Conservation (phyloP, 1,139 yeast species). For the Nakaseomyces kungkrabaensis region DNA sequence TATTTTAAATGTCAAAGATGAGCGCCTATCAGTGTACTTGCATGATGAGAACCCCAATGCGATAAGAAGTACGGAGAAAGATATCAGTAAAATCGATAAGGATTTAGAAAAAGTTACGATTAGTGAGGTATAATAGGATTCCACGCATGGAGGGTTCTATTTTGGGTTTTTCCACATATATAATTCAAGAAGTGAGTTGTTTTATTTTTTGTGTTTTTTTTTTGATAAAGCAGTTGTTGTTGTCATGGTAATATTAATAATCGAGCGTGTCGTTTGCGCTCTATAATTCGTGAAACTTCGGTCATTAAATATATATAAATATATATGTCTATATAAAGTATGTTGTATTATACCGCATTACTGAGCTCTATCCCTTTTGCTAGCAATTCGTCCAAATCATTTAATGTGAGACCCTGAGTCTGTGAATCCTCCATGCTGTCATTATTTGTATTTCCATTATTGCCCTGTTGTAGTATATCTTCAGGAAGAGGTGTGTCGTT, state of each 20-base stretch:
- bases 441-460: neutral
- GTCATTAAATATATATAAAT: neutral
- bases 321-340: neutral
- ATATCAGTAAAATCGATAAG: slow-evolving; percentile 13
- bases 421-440: neutral
- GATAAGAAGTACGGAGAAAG: slow-evolving; percentile 9
- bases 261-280: no score
- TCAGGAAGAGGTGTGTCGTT: neutral
- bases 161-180: no score
- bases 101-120: slow-evolving; percentile 9
- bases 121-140: neutral
- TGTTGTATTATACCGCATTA: neutral
- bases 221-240: no score
- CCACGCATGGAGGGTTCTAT: no score
- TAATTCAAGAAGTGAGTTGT: no score
- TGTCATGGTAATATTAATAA: no score
- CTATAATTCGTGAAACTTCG: no score
- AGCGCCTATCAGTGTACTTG: slow-evolving; percentile 52
- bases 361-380: neutral
- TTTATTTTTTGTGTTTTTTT: no score
- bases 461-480: neutral
- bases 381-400: neutral
- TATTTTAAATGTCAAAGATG: slow-evolving; percentile 52
- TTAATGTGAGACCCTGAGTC: neutral
- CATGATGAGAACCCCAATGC: slow-evolving; percentile 42